These are phyloP conservation scores for Cryptococcus jaspeensis DNA, from an alignment of 1,284 basidiomycete genomes.

Conservation along the genomic window DNA sequence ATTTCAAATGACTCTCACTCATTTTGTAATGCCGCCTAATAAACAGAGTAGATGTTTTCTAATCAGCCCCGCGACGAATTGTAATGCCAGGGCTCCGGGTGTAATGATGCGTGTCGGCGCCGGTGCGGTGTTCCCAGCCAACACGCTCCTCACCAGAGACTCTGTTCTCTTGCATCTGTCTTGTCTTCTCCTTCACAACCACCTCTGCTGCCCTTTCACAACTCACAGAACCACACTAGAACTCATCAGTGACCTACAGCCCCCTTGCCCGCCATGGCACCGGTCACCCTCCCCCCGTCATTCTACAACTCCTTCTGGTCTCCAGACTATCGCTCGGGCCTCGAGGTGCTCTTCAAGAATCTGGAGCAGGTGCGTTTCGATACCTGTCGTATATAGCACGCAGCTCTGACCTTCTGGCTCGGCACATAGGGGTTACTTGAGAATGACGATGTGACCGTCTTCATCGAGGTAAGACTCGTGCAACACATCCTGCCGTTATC, in stretches of 20 bases:
- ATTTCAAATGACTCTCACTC: no score
- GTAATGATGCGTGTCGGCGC: no score
- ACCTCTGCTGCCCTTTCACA: no score
- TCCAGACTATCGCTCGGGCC: slow-evolving; percentile 76
- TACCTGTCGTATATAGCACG: not conserved
- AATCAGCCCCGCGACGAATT: no score
- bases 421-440: slow-evolving; percentile 55
- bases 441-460: slow-evolving; percentile 74
- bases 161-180: no score
- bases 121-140: no score
- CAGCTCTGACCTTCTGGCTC: not conserved
- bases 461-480: slow-evolving; percentile 63
- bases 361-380: slow-evolving; percentile 68
- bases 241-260: not conserved
- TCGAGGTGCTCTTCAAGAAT: slow-evolving; percentile 72
- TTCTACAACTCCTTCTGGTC: slow-evolving; percentile 92
- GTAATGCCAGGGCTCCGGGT: no score
- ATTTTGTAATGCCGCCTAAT: no score
- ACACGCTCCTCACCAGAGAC: no score
- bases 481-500: slow-evolving; percentile 26
- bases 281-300: slow-evolving; percentile 74
- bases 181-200: no score
- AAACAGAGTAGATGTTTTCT: no score
- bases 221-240: not conserved
- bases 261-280: slow-evolving; percentile 61